These are phyloP conservation scores for Ceratobasidium sp. DNA, from an alignment of 1,284 basidiomycete species.

Conservation along the genomic window DNA sequence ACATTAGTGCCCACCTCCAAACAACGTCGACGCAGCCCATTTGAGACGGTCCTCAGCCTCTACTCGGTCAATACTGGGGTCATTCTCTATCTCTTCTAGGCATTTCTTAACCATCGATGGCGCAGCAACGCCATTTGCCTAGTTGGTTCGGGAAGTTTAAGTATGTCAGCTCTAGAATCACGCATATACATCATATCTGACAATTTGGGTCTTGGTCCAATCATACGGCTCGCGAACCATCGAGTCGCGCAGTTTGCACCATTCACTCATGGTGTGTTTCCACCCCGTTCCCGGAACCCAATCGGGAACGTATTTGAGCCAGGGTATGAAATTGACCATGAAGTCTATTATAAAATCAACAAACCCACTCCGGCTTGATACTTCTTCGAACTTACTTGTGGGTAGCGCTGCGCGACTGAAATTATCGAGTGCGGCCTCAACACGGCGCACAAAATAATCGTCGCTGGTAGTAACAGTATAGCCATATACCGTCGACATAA, in stretches of 20 bases:
- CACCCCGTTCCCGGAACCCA: conserved; percentile 25
- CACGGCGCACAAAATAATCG: neutral
- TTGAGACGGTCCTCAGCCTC: conserved; percentile 23
- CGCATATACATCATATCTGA: too few species aligned
- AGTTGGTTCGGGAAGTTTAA: neutral
- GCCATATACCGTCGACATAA: neutral
- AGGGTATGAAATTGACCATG: conserved; percentile 16
- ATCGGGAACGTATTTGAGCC: neutral
- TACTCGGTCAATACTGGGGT: neutral
- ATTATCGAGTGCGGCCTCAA: neutral
- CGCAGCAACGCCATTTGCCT: neutral
- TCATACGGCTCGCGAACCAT: neutral
- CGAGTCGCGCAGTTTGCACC: neutral
- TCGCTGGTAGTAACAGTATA: neutral
- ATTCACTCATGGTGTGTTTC: neutral
- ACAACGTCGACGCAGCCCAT: conserved; percentile 16
- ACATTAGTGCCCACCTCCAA: neutral
- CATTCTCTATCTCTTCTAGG: neutral
- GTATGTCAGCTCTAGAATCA: too few species aligned
- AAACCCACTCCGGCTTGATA: too few species aligned
- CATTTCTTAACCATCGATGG: conserved; percentile 21
- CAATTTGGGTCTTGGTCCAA: conserved; percentile 14
- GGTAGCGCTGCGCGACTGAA: neutral
- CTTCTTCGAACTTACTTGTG: neutral
- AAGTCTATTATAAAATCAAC: too few species aligned